Evolutionary conservation across 139 green algal genomes (phyloP).

Genomic region (Chlorella ohadii): DNA sequence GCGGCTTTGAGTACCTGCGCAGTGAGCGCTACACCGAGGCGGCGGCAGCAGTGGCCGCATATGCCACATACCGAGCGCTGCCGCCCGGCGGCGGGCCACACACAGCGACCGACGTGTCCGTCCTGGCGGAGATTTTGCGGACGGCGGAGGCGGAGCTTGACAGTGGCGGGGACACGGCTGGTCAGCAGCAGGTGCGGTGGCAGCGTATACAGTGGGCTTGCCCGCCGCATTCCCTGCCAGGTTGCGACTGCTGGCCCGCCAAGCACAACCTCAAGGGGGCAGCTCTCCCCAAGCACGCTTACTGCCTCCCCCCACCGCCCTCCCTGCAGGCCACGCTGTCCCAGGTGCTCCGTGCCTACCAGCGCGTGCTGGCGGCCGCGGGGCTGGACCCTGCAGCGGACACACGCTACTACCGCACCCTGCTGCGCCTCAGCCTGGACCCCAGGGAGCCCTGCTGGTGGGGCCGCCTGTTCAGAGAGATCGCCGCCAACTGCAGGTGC

Average conservation of each 20-base stretch:
- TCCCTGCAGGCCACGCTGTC: slow-evolving; percentile 2
- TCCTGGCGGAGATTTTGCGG: slow-evolving; percentile 4
- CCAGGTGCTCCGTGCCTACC: slow-evolving; percentile 17
- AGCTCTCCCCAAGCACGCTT: not conserved
- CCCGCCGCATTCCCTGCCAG: no score
- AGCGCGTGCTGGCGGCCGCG: not conserved
- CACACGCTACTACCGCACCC: slow-evolving; percentile 12
- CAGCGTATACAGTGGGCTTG: no score
- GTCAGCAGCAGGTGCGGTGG: not conserved
- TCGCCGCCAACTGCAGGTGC: not conserved
- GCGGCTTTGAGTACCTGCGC: not conserved
- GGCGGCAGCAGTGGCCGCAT: not conserved
- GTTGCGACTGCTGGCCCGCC: no score
- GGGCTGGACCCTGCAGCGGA: not conserved
- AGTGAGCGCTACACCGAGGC: slow-evolving; percentile 8
- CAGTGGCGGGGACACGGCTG: not conserved
- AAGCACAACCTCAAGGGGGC: no score
- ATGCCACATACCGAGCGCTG: not conserved
- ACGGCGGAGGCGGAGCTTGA: not conserved
- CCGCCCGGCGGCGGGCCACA: not conserved
- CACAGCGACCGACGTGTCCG: not conserved
- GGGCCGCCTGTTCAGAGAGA: slow-evolving; percentile 19
- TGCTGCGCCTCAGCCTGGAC: slow-evolving; percentile 25
- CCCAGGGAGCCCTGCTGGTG: slow-evolving; percentile 1
- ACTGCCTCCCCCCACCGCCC: not conserved